phyloP scores from a whole-genome alignment of 192 early-diverging fungal species.

The Coemansia sp. region DNA sequence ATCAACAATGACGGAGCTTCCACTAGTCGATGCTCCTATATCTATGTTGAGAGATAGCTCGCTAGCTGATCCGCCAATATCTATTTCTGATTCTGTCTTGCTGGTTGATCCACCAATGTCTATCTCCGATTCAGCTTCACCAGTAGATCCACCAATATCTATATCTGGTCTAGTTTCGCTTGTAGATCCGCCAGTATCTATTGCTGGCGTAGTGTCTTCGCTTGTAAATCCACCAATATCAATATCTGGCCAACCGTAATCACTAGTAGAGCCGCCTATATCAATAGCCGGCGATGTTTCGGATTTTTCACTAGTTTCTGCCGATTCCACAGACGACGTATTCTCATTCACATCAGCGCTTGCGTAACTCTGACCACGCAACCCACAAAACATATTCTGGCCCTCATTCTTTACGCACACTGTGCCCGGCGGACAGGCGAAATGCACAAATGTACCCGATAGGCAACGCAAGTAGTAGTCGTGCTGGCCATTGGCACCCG shows the following conservation, averaged over 20 bases:
- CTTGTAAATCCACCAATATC: constrained; percentile 5
- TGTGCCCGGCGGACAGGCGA: constrained; percentile 44
- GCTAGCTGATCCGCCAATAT: constrained; percentile 3
- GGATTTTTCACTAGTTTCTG: too few relatives aligned
- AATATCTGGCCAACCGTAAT: neutral
- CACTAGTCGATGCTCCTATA: constrained; percentile 1
- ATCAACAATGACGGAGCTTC: neutral
- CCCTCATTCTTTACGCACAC: constrained; percentile 39
- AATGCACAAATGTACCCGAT: constrained; percentile 36
- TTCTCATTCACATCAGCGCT: neutral
- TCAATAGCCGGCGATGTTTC: neutral
- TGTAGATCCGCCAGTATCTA: neutral
- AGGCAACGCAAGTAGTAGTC: constrained; percentile 45
- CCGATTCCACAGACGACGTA: neutral
- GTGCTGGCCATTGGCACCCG: constrained; percentile 31
- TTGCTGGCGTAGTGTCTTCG: neutral
- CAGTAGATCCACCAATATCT: constrained; percentile 6
- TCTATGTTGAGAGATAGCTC: neutral
- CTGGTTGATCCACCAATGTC: constrained; percentile 8
- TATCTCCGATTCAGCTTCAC: neutral
- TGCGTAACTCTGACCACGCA: constrained; percentile 1
- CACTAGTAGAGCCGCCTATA: constrained; percentile 1
- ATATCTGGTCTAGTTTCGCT: constrained; percentile 1
- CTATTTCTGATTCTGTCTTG: neutral
- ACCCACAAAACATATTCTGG: constrained; percentile 42